Percentiles rank a stretch among this genome's conserved stretches.
Conservation (phyloP, 2,329 filamentous ascomycete genomes). For the Corynespora cassiicola region DNA sequence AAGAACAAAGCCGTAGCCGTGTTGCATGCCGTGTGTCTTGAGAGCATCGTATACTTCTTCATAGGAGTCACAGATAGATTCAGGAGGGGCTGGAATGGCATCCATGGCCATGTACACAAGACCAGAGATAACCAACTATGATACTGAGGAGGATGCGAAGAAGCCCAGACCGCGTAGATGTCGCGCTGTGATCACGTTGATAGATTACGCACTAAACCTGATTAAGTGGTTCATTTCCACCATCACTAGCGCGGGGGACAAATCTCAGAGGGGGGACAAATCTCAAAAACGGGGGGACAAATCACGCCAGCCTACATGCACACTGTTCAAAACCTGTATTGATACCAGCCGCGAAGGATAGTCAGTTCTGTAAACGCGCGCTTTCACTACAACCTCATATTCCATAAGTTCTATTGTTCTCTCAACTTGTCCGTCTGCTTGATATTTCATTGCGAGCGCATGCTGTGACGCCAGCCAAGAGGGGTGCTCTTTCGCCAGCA, state of each 20-base stretch:
- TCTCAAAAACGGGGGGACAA: slow-evolving; percentile 1
- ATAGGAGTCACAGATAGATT: slow-evolving; percentile 15
- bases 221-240: slow-evolving; percentile 9
- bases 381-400: slow-evolving; percentile 11
- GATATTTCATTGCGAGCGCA: slow-evolving; percentile 5
- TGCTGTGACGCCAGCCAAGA: slow-evolving; percentile 13
- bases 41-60: slow-evolving; percentile 20
- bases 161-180: slow-evolving; percentile 13
- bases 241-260: slow-evolving; percentile 6
- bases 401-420: slow-evolving; percentile 9
- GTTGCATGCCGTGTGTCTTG: slow-evolving; percentile 15
- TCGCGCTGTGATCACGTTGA: slow-evolving; percentile 10
- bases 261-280: slow-evolving; percentile 8
- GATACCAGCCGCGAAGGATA: slow-evolving; percentile 8
- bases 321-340: no score
- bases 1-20: slow-evolving; percentile 20
- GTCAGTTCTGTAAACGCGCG: slow-evolving; percentile 4
- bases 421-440: slow-evolving; percentile 5
- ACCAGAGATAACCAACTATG: not conserved
- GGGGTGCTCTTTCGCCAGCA: no score
- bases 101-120: slow-evolving; percentile 10
- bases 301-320: slow-evolving; percentile 1
- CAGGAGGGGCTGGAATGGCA: slow-evolving; percentile 12
- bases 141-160: slow-evolving; percentile 5
- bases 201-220: slow-evolving; percentile 15